Evolutionary conservation across 768 basidiomycete genomes (phyloP), one percentile per base, ranked within the genome.

Genomic region (Pleurotus salmoneostramineus): DNA sequence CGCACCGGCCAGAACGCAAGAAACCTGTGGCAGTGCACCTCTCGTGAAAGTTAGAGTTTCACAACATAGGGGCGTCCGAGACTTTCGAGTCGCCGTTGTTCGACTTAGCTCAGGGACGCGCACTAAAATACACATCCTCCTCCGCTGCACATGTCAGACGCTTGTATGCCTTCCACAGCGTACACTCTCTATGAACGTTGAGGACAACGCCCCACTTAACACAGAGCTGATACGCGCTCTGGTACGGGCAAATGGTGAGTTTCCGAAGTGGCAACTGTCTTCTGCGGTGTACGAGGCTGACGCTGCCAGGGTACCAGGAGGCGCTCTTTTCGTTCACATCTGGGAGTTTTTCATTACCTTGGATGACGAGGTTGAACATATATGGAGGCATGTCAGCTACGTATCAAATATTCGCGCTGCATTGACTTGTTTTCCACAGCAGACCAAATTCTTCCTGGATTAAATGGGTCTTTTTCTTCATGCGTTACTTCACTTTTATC

Each of bases 391-490:
- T 32, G 50, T 27, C 21, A 27, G 21, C 21, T 43, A 42, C 17
- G 17, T n/a, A 15, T 50, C 10, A n/a, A 12, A 17, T 35, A n/a
- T 42, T 17, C 17, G 17, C 6, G 10, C 14, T 17, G 6, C 15
- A 56, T 47, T 48, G 17, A 45, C 27, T 37, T 32, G 17, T 42
- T 42, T 21, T 37, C 44, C 48, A 3, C 40, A 72, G 71, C 51
- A 71, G 68, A 57, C 62, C 61, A 27, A 61, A 65, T n/a, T 44
- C 43, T 27, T 68, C 69, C 42, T 73, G 68, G 69, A 40, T 70
- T 17, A 71, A 73, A 64, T 73, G 71, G 72, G 58, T 65, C 17
- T 73, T 66, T 56, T 50, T 71, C 14, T 66, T 68, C 46, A 56
- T 69, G 47, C 65, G 72, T 21, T 73, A 73, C 58, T 68, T 70